phyloP scores from a whole-genome alignment of 1,284 basidiomycete species.

The Fistulinella cinereoalba region DNA sequence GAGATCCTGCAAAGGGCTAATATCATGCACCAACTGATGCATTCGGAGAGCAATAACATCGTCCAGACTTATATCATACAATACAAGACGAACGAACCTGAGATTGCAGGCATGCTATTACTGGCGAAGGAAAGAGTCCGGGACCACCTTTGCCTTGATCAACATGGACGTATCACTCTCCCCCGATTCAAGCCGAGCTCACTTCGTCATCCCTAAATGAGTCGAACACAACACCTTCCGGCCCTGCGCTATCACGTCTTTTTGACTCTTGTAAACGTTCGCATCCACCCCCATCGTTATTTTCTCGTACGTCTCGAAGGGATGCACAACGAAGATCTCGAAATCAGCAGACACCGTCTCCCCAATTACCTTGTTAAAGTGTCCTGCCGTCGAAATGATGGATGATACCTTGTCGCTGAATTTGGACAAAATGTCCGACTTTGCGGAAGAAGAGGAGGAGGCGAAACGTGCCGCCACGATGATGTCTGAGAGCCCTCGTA shows the following conservation, averaged over 20 bases:
- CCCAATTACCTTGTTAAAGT: conserved; percentile 10
- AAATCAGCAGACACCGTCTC: conserved; percentile 16
- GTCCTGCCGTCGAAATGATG: conserved; percentile 7
- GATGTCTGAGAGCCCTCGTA: conserved; percentile 8
- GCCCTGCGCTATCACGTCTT: background rate
- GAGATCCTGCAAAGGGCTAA: no score
- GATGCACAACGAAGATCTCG: background rate
- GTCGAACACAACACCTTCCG: conserved; percentile 15
- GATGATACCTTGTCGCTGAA: conserved; percentile 7
- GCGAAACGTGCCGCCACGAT: conserved; percentile 10
- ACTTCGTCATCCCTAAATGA: conserved; percentile 13
- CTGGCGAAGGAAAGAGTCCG: conserved; percentile 6
- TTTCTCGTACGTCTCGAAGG: conserved; percentile 5
- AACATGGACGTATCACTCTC: conserved; percentile 5
- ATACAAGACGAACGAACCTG: background rate
- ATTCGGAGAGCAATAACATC: no score
- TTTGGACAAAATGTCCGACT: background rate
- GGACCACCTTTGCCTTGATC: conserved; percentile 12
- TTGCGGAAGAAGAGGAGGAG: background rate
- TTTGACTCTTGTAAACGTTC: background rate
- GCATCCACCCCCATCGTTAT: conserved; percentile 10
- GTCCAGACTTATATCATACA: no score
- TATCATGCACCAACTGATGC: no score
- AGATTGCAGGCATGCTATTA: background rate
- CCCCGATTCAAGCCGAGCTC: conserved; percentile 7